These are phyloP conservation scores for Paecilomyces fulvus DNA, from an alignment of 2,329 filamentous ascomycete genomes.

Conservation along the genomic window DNA sequence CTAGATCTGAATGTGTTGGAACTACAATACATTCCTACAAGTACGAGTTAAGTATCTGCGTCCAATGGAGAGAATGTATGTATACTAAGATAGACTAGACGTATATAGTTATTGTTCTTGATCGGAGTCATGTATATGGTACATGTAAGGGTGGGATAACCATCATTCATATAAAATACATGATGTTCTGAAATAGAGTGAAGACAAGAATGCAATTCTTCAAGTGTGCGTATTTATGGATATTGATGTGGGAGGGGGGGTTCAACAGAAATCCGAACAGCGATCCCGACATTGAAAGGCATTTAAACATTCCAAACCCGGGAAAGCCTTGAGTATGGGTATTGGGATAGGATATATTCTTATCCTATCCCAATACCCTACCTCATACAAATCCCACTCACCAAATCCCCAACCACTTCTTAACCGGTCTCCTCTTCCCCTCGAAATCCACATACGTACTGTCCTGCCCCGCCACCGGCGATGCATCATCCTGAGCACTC, in stretches of 20 bases:
- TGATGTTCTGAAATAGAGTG: not conserved
- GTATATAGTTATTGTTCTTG: no score
- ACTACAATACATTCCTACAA: no score
- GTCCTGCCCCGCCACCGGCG: slow-evolving; percentile 23
- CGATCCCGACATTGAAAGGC: no score
- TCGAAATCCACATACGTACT: slow-evolving; percentile 26
- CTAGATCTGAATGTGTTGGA: no score
- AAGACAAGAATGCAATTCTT: not conserved
- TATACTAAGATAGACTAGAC: not conserved
- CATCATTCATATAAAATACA: not conserved
- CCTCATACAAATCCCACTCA: slow-evolving; percentile 21
- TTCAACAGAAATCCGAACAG: no score
- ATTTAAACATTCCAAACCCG: no score
- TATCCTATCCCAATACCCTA: not conserved
- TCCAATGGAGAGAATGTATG: no score
- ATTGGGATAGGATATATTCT: no score
- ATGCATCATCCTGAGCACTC: slow-evolving; percentile 28
- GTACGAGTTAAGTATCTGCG: no score
- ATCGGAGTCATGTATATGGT: not conserved
- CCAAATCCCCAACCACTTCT: slow-evolving; percentile 83
- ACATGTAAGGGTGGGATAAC: not conserved
- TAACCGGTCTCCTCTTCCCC: slow-evolving; percentile 47
- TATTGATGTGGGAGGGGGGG: no score
- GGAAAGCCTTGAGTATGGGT: no score
- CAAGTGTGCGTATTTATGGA: no score